phyloP scores from a whole-genome alignment of 257 asterid genomes.

The Solanum chiquidenum region DNA sequence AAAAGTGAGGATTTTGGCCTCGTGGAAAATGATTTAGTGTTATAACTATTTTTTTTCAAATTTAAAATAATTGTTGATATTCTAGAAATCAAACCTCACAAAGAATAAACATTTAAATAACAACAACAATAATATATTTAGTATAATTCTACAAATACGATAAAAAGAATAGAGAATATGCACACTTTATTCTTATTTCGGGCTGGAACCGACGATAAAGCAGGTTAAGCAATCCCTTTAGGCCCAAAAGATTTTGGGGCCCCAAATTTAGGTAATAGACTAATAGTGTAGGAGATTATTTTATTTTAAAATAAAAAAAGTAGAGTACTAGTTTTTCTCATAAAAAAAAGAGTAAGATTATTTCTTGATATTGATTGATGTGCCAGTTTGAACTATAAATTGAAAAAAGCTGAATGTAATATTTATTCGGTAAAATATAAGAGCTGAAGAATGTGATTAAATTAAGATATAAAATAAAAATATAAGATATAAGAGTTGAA shows the following conservation, averaged over 20 bases:
- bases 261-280: not conserved
- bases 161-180: too few relatives aligned
- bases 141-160: rapidly evolving
- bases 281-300: not conserved
- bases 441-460: not conserved
- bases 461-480: not conserved
- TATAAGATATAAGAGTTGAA: not conserved
- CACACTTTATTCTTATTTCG: too few relatives aligned
- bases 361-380: not conserved
- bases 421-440: not conserved
- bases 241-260: not conserved
- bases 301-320: too few relatives aligned
- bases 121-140: not conserved
- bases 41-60: not conserved
- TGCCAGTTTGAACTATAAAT: not conserved
- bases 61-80: not conserved
- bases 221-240: not conserved
- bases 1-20: not conserved
- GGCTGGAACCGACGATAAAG: rapidly evolving
- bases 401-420: not conserved
- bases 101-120: not conserved
- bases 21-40: not conserved
- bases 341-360: not conserved
- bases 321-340: not conserved
- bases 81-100: not conserved